Percentiles rank a stretch among this genome's conserved stretches.
phyloP scores from a whole-genome alignment of 1,139 yeast species.

The Candida albicans region DNA sequence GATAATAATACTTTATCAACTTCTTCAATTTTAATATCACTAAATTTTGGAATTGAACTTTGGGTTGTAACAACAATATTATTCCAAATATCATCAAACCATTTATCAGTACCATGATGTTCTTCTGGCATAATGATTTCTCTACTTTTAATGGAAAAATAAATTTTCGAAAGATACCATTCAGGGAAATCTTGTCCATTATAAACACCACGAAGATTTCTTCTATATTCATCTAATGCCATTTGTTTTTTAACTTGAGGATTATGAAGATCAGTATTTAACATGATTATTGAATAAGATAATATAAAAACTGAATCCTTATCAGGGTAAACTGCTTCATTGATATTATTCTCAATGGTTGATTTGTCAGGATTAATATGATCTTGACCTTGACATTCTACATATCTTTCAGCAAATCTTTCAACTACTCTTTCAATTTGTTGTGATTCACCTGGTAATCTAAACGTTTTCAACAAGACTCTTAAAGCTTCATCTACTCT shows the following conservation, averaged over 20 bases:
- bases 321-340: slow-evolving; percentile 60
- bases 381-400: slow-evolving; percentile 26
- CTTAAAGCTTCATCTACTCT: slow-evolving; percentile 94
- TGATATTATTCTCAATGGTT: slow-evolving; percentile 20
- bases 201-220: slow-evolving; percentile 78
- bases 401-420: slow-evolving; percentile 78
- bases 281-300: slow-evolving; percentile 73
- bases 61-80: slow-evolving; percentile 68
- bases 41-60: slow-evolving; percentile 7
- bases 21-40: slow-evolving; percentile 10
- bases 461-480: slow-evolving; percentile 73
- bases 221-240: slow-evolving; percentile 80
- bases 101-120: slow-evolving; percentile 80
- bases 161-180: slow-evolving; percentile 82
- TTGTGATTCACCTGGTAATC: slow-evolving; percentile 97
- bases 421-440: slow-evolving; percentile 93
- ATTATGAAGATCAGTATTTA: slow-evolving; percentile 76
- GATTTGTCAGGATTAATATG: background rate
- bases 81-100: slow-evolving; percentile 95
- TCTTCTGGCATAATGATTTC: slow-evolving; percentile 99
- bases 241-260: slow-evolving; percentile 83
- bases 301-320: slow-evolving; percentile 71
- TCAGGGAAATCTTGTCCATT: slow-evolving; percentile 78
- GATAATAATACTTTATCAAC: slow-evolving; percentile 61
- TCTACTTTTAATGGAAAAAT: slow-evolving; percentile 72